These are phyloP conservation scores for Candida stauntonica DNA, from an alignment of 805 yeast species.

Conservation along the genomic window DNA sequence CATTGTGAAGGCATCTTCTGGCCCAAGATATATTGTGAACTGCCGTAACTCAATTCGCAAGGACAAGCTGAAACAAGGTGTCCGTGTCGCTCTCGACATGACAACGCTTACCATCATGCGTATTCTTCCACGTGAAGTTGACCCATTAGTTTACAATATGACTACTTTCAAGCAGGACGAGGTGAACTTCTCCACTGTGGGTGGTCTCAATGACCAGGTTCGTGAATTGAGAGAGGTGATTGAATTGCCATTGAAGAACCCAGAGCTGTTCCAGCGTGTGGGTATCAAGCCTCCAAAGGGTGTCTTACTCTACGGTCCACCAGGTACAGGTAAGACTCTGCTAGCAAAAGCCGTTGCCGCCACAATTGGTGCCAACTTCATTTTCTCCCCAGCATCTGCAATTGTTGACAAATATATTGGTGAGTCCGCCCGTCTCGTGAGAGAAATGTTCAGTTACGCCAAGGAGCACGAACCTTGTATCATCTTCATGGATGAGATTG, in stretches of 20 bases:
- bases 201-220: constrained; percentile 94
- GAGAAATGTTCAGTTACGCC: constrained; percentile 98
- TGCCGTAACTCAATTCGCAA: constrained; percentile 90
- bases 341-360: constrained; percentile 98
- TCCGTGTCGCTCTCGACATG: constrained; percentile 95
- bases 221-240: constrained; percentile 96
- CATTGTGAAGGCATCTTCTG: constrained; percentile 94
- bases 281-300: constrained; percentile 99
- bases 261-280: constrained; percentile 90
- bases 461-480: constrained; percentile 98
- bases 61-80: constrained; percentile 82
- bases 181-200: constrained; percentile 88
- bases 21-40: constrained; percentile 97
- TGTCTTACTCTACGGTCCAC: constrained; percentile 94
- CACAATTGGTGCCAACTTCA: constrained; percentile 95
- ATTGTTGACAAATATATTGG: constrained; percentile 98
- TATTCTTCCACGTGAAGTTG: constrained; percentile 94
- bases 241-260: constrained; percentile 94
- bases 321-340: constrained; percentile 96
- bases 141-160: constrained; percentile 97
- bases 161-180: constrained; percentile 98
- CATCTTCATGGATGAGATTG: constrained; percentile 97
- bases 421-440: constrained; percentile 90
- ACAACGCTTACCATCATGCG: constrained; percentile 98
- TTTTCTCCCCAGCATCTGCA: constrained; percentile 97